Evolutionary conservation across 1,284 basidiomycete species (phyloP).

Genomic region (Puccinia polysora): DNA sequence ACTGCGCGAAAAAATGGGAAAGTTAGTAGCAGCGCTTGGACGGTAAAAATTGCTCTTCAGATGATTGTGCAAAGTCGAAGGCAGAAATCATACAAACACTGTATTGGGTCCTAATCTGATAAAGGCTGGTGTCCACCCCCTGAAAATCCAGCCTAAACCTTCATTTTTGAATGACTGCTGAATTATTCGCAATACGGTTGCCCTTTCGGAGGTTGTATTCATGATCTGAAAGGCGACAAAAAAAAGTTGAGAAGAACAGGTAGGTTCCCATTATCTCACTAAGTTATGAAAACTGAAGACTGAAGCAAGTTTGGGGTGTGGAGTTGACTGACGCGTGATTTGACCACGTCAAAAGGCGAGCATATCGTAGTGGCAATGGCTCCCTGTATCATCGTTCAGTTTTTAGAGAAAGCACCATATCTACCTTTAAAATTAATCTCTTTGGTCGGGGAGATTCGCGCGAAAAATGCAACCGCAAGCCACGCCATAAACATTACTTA

Average conservation of each 20-base stretch:
- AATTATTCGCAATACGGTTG: constrained; percentile 69
- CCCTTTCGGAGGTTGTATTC: constrained; percentile 49
- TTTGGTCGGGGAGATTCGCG: constrained; percentile 4
- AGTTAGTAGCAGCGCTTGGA: background rate
- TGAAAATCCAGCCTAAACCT: constrained; percentile 86
- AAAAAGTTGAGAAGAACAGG: constrained; percentile 1
- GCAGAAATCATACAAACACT: constrained; percentile 13
- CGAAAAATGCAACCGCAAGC: background rate
- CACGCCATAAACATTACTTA: constrained; percentile 54
- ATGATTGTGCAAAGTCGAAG: too few species aligned
- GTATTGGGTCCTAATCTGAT: constrained; percentile 49
- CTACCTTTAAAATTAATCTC: background rate
- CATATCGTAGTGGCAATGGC: constrained; percentile 61
- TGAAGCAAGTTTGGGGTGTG: constrained; percentile 60
- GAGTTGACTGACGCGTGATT: constrained; percentile 57
- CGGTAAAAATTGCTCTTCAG: background rate
- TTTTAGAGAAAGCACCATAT: background rate
- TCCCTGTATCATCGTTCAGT: constrained; percentile 2
- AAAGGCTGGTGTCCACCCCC: constrained; percentile 58
- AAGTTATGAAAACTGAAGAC: constrained; percentile 61
- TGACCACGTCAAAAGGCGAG: constrained; percentile 84
- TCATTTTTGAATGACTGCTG: constrained; percentile 68
- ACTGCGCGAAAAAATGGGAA: background rate
- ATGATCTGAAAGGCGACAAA: constrained; percentile 3
- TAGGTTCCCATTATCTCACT: constrained; percentile 59